Base-by-base conservation (phyloP, 805 yeast species). In the Kodamaea neixiangensis region DNA sequence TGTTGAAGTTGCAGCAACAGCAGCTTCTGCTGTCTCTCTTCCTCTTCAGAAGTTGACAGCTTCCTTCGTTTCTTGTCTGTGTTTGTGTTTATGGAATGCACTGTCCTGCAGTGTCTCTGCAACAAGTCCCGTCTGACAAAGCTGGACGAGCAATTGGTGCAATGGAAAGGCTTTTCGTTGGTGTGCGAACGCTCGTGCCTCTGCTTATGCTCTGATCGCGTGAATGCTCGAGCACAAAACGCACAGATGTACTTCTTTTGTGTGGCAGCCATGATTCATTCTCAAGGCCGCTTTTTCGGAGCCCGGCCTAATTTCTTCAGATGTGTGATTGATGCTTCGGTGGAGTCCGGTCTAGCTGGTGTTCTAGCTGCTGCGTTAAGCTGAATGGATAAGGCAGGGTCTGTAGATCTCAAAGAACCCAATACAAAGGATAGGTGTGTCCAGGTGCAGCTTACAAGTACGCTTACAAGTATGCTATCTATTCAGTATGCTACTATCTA, bases 111-210 rank as follows among this genome's bases (percentile, higher is more conserved):
- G 65, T 88, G 96, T 35, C 96, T 72, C 59, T 87, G 89, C 14
- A 89, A 71, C 43, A 88, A 69, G 62, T 88, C 96, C 58, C 94
- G 71, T 53, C 96, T 71, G 1, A 88, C 96, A 71, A 88, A 88
- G 2, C 86, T 80, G 45, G 86, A 79, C 7, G 83, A 76, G 63
- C 96, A 88, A 47, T 82, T 76, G 33, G 79, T 72, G 60, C 96
- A 88, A 52, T 82, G 82, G 68, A 86, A 88, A 0, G 96, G 96
- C 55, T 89, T 91, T 68, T 92, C 97, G 66, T 92, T 89, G 7
- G 99, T 93, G 66, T 93, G 99, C 0, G 96, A 86, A 38, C 97
- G 75, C 60, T 91, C 96, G 64, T 93, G 99, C 51, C 99, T 83
- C 67, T 89, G 91, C 62, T 94, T 77, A 69, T 93, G 99, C 67